These are phyloP conservation scores for Colletotrichum lupini DNA, from an alignment of 2,329 filamentous ascomycete genomes.

Conservation along the genomic window DNA sequence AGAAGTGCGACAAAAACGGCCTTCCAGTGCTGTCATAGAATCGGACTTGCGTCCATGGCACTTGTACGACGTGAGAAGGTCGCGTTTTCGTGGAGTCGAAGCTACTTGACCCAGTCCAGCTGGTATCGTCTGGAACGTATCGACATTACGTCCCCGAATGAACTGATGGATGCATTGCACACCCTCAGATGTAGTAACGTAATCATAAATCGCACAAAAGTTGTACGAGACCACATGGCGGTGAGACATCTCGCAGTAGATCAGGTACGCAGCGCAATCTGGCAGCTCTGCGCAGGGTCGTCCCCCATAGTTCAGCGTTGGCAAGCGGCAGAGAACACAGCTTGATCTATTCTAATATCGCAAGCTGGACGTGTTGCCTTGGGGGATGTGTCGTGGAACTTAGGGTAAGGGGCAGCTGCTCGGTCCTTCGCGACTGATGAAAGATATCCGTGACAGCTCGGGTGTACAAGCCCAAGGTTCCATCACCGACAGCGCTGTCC, in stretches of 20 bases:
- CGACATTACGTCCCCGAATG: conserved; percentile 4
- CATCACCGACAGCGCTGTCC: neutral
- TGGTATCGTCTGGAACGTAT: conserved; percentile 19
- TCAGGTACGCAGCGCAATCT: conserved; percentile 23
- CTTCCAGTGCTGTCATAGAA: neutral
- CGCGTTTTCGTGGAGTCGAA: neutral
- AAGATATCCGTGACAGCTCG: neutral
- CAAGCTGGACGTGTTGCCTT: neutral
- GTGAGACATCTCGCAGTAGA: conserved; percentile 11
- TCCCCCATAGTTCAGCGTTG: neutral
- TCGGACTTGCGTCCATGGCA: neutral
- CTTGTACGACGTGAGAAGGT: conserved; percentile 8
- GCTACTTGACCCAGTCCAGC: neutral
- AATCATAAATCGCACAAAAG: neutral
- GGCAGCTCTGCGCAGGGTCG: neutral
- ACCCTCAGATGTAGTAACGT: neutral
- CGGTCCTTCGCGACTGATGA: neutral
- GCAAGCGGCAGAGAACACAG: neutral
- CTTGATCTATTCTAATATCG: neutral
- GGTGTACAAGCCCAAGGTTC: neutral
- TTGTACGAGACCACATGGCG: neutral
- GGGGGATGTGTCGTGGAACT: neutral
- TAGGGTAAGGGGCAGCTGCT: neutral
- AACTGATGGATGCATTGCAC: neutral
- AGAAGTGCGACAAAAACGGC: neutral